A percentile compares a stretch with the other conserved stretches of the same genome.
Conservation (phyloP, 2,329 filamentous ascomycete genomes). For the Cladosporium phlei region DNA sequence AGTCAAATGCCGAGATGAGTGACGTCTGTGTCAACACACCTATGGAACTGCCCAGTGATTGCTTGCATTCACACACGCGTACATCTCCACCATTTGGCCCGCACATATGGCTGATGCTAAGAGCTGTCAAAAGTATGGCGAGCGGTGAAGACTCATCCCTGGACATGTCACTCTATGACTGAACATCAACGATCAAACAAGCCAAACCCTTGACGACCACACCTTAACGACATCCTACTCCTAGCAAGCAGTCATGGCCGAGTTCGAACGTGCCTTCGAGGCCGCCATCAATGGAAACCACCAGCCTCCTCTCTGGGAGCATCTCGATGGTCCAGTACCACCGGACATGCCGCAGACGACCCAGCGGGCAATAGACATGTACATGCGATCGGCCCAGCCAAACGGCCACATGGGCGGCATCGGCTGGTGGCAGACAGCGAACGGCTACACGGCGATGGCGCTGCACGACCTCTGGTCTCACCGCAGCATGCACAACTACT, state of each 20-base stretch:
- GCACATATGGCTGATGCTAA: neutral
- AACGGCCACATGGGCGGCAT: constrained; percentile 26
- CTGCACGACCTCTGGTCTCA: constrained; percentile 24
- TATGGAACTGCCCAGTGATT: neutral
- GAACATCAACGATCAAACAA: too few relatives aligned
- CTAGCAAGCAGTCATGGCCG: constrained; percentile 4
- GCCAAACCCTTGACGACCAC: too few relatives aligned
- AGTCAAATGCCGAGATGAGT: too few relatives aligned
- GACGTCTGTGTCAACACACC: constrained; percentile 3
- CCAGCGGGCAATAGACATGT: constrained; percentile 24
- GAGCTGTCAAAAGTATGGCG: too few relatives aligned
- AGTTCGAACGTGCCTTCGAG: constrained; percentile 6
- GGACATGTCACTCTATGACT: too few relatives aligned
- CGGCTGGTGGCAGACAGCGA: constrained; percentile 29
- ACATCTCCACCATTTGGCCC: constrained; percentile 7
- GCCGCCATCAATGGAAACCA: constrained; percentile 3
- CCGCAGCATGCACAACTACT: constrained; percentile 19
- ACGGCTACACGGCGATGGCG: constrained; percentile 28
- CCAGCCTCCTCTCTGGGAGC: constrained; percentile 9
- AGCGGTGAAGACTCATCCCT: too few relatives aligned
- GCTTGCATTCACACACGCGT: too few relatives aligned
- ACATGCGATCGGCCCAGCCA: constrained; percentile 19
- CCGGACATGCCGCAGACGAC: constrained; percentile 16
- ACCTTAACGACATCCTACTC: neutral
- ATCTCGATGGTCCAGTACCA: constrained; percentile 10